Evolutionary conservation across 331 rosid species (phyloP), one percentile per base, ranked within the genome.

Genomic region (Cydonia oblonga): DNA sequence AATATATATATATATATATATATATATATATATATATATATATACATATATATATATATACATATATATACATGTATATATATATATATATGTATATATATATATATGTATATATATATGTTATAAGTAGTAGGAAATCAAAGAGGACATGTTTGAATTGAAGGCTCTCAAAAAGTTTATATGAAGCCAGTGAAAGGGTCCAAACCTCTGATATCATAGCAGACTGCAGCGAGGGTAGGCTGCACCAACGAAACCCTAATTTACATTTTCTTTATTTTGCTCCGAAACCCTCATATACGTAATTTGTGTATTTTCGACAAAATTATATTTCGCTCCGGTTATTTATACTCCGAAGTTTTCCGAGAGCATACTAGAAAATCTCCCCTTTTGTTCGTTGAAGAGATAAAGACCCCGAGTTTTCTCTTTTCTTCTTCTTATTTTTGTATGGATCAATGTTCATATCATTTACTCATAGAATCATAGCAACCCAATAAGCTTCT

Each of bases 271-370:
- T 15, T 46, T 15, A 14, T 46, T 46, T 15, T 5, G 53, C 1
- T 46, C 53, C 24, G 61, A 38, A 38, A 56, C 61, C 29, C 26
- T 9, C 13, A 22, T 5, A 56, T 5, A 22, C 15, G n/a, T 46
- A 46, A 46, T 46, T 46, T 44, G 52, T 5, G 10, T 10, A 38
- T 38, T 38, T 38, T 38, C 10, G 38, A 33, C 38, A 33, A 33
- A 33, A 0, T 38, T 38, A 13, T 35, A 35, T 2, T 35, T 2
- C 12, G 4, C 4, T 38, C 46, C 46, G 5, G 46, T 38, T 38
- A 38, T 38, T 51, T 15, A 51, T 15, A 18, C 51, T 72, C 58
- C 83, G 69, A 66, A 18, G 70, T 4, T 25, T 84, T 12, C 81
- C 42, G 42, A 38, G 13, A 38, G 4, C 42, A 9, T 38, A 2